Evolutionary conservation across 768 basidiomycete species (phyloP), one percentile per base, ranked within the genome.

Genomic region (Suillus cothurnatus): DNA sequence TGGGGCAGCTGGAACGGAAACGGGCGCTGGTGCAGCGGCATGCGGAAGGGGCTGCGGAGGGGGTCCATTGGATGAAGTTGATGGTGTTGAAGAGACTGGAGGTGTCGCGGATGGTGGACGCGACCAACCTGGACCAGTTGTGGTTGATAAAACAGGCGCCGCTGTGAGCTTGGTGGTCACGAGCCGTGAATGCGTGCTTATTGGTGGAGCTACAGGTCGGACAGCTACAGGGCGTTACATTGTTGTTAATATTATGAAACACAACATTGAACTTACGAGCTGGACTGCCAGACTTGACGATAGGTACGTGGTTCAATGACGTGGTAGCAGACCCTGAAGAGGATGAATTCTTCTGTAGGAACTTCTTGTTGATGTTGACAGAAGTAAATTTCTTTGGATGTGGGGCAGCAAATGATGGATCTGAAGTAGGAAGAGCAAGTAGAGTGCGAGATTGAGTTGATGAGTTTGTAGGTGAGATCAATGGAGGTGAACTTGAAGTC

Each of bases 321-420:
- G 80, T 71, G 23, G 85, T 79, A 41, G 81, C 71, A 31, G 86
- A 74, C 56, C 81, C 78, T 31, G 88, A 81, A 49, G 87, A 80
- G 50, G 88, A 77, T 7, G 88, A 88, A 63, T 90, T 91, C 84
- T 96, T 97, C 81, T 95, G 92, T 50, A 98, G 81, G 77, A 98
- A 99, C 78, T 93, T 94, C 87, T 95, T 97, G 82, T 94, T 97
- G 77, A 98, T 94, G 74, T 94, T 95, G 67, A 94, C 87, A 34
- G 94, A 87, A 74, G 82, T 93, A 78, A 95, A 96, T 72, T 91
- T 89, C 83, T 98, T 99, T 36, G 86, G 85, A 67, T 87, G 89
- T 2, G 85, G 84, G 4, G 76, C 70, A 21, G 72, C 70, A 28
- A 77, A 76, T 19, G 73, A 69, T 14, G 74, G 66, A 50, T 19